Evolutionary conservation across 768 basidiomycete genomes (phyloP), one percentile per base, ranked within the genome.

Genomic region (Cystobasidium ongulense): DNA sequence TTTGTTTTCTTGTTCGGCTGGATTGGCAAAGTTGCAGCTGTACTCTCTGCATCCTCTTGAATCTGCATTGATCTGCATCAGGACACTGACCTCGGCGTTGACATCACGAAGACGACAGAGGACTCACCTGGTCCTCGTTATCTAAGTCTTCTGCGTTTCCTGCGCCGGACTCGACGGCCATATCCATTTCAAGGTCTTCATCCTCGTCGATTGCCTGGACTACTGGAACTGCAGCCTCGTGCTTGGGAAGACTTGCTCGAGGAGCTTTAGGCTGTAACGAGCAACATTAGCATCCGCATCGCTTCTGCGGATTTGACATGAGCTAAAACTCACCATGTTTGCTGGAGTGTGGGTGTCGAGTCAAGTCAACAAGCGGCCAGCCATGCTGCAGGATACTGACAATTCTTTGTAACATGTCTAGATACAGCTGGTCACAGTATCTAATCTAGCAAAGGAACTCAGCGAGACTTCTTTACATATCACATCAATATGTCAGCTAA

Each of bases 1-100:
- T 78, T 78, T 17, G 76, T 70, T 1, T 74, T 67, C 66, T 78
- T 78, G 1, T 65, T 78, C 33, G 43, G 38, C 52, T 65, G 43
- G 18, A 11, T 15, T 15, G 65, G 5, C 59, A 39, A 36, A 36
- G 8, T 15, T 64, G 63, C 36, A 25, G 63, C 13, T 17, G 57
- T 31, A 2, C 10, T 50, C n/a, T 50, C 46, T 50, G 46, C 46
- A 50, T 21, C 46, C n/a, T 50, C 46, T 50, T 50, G 8, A 8
- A 50, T 21, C 46, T 50, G 46, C 21, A 21, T 50, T 50, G 46
- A 50, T n/a, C 18, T 7, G n/a, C 46, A 11, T 50, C 46, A 50
- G 46, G n/a, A n/a, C n/a, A 11, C 46, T 41, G 18, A 41, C n/a
- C n/a, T n/a, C n/a, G n/a, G n/a, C n/a, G n/a, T n/a, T n/a, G 39